Evolutionary conservation across 108 stramenopile genomes (phyloP).

Genomic region (Nannochloropsis gaditana): DNA sequence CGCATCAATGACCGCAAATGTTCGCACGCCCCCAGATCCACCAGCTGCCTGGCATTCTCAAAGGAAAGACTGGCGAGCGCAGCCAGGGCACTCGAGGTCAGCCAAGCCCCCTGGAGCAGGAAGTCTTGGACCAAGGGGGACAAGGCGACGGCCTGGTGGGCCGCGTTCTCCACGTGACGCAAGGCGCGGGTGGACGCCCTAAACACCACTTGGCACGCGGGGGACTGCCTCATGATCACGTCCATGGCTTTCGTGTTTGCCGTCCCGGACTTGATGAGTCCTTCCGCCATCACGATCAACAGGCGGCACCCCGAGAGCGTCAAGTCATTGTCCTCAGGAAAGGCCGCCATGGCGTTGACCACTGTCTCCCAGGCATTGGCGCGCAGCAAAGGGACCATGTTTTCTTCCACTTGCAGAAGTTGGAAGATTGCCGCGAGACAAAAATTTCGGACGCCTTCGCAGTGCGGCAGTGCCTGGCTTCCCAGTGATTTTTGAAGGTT

Average conservation of each 20-base stretch:
- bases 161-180: background rate
- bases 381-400: background rate
- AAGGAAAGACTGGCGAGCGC: background rate
- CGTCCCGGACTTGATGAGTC: background rate
- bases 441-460: background rate
- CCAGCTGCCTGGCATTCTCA: background rate
- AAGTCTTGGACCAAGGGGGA: background rate
- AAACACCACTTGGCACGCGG: background rate
- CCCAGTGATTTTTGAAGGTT: background rate
- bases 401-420: background rate
- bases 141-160: background rate
- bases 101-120: background rate
- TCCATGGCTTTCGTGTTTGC: background rate
- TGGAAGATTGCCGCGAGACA: background rate
- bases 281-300: background rate
- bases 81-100: background rate
- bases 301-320: background rate
- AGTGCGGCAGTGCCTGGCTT: background rate
- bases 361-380: background rate
- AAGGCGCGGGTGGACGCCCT: background rate
- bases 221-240: background rate
- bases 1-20: background rate
- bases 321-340: background rate
- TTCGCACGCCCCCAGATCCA: background rate
- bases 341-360: background rate